Evolutionary conservation across 257 asterid species (phyloP).

Genomic region (Lantana camara): DNA sequence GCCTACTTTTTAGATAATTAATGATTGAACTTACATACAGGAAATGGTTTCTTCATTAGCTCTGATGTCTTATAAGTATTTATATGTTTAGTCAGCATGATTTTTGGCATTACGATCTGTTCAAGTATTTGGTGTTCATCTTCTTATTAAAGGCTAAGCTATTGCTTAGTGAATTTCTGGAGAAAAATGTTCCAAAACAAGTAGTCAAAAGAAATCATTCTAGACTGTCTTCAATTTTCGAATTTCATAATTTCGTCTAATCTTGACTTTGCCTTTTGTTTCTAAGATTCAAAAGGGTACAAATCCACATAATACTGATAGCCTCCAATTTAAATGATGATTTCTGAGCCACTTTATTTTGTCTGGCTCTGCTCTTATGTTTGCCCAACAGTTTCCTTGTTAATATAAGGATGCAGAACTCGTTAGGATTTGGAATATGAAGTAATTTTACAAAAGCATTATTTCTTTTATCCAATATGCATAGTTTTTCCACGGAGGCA

Average conservation of each 20-base stretch:
- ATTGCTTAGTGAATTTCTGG: neutral
- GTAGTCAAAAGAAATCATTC: constrained; percentile 20
- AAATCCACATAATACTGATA: no score
- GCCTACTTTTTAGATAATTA: constrained; percentile 6
- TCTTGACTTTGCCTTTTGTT: constrained; percentile 1
- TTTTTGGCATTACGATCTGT: constrained; percentile 2
- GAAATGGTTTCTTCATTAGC: neutral
- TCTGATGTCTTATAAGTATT: constrained; percentile 12
- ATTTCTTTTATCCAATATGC: neutral
- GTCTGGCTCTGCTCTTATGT: neutral
- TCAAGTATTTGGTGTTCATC: constrained; percentile 11
- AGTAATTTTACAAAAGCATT: constrained; percentile 8
- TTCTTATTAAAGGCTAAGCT: constrained; percentile 12
- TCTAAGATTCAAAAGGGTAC: neutral
- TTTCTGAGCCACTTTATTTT: neutral
- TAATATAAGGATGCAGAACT: neutral
- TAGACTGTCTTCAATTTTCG: neutral
- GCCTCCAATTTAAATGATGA: no score
- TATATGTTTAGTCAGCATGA: neutral
- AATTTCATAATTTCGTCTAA: neutral
- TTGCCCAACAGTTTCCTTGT: neutral
- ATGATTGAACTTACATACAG: neutral
- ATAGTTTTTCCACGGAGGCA: neutral
- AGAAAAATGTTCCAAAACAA: constrained; percentile 6
- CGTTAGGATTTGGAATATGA: constrained; percentile 2